These are phyloP conservation scores for Penicillium sp. DNA, from an alignment of 2,329 filamentous ascomycete genomes.

Conservation along the genomic window DNA sequence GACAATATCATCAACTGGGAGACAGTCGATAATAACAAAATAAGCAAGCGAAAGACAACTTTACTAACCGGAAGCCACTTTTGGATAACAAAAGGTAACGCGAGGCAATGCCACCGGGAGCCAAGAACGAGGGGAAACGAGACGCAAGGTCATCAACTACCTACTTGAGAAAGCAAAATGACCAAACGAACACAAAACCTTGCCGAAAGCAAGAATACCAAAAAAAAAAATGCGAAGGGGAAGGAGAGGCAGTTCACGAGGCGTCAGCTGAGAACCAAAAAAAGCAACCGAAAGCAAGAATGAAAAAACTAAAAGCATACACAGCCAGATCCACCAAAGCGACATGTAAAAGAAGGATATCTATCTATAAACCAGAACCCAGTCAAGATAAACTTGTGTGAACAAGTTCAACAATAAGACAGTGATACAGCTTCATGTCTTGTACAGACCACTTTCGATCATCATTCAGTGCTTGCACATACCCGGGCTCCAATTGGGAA, in stretches of 20 bases:
- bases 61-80: neutral
- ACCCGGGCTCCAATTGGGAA: conserved; percentile 16
- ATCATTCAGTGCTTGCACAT: conserved; percentile 8
- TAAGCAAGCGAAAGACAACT: neutral
- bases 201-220: no score
- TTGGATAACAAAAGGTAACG: neutral
- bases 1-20: neutral
- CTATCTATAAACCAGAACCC: neutral
- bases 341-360: neutral
- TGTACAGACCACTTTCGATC: neutral
- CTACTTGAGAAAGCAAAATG: neutral
- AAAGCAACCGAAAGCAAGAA: neutral
- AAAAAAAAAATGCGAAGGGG: neutral
- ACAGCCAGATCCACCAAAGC: neutral
- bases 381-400: neutral
- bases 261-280: neutral
- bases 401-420: neutral
- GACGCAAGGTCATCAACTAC: neutral
- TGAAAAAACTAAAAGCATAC: neutral
- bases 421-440: neutral
- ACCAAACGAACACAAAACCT: neutral
- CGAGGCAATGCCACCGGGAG: neutral
- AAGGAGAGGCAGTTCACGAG: neutral
- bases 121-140: neutral
- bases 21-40: neutral